Base-by-base conservation (phyloP, 441 rosid species). In the Breynia disticha region DNA sequence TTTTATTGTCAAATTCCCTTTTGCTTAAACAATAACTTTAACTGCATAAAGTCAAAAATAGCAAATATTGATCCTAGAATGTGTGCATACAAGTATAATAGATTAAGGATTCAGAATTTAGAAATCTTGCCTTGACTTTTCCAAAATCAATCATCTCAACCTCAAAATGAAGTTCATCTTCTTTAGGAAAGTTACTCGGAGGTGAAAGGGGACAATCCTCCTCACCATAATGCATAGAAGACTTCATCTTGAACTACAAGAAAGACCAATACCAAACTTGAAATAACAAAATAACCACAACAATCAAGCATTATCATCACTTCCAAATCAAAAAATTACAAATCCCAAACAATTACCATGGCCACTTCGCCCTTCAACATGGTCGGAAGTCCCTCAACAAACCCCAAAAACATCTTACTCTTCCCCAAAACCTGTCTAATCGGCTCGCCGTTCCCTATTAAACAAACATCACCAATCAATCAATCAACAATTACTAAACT, bases 141-240 rank as follows among this genome's bases (percentile, higher is more conserved):
- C 70, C 68, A 68, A 86, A 89, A 22, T 87, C 87, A 51, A 87
- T 41, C 87, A 93, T 67, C 66, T 89, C 97, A 76, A 83, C 65
- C 86, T 89, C 99, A 80, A 83, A 93, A 75, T 94, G 97, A 71
- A 94, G 97, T 67, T 90, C 96, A 48, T 83, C 84, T 17, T 90
- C 94, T 76, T 80, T 82, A 0, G 95, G 97, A 61, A 90, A 90
- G 73, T 59, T 75, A 55, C 55, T 71, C 16, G 91, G 76, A 65
- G 73, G 89, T 50, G 82, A 68, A 59, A 94, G 74, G 13, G 96
- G 97, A 63, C 97, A 94, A 52, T 83, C 82, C 15, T 60, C 84
- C 86, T 94, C 96, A 0, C 84, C 87, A 74, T 87, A 94, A 71
- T 94, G 96, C 86, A 87, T 75, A 69, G 80, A 75, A 57, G 95